Evolutionary conservation across 2,329 filamentous ascomycete genomes (phyloP).

Genomic region (Botrytis tulipae): DNA sequence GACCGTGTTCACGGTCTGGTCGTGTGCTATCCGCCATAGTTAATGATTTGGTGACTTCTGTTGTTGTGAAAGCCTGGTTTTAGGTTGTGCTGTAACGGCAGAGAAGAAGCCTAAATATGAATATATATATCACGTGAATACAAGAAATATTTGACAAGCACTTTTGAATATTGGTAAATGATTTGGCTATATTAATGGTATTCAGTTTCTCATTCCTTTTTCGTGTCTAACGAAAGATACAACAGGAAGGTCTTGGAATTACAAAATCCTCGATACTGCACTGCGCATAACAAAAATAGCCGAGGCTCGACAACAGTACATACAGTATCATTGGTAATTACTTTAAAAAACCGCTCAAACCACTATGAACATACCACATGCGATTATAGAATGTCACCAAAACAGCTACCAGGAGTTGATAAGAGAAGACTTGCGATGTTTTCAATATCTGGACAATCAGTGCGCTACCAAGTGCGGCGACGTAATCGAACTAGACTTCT

Average conservation of each 20-base stretch:
- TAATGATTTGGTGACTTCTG: not conserved
- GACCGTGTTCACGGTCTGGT: not conserved
- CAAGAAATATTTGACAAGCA: not conserved
- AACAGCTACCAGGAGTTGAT: not conserved
- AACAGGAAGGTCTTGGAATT: not conserved
- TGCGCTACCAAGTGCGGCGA: too few species aligned
- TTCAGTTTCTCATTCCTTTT: not conserved
- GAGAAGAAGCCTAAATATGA: not conserved
- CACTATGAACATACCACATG: not conserved
- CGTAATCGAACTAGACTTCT: too few species aligned
- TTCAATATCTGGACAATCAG: not conserved
- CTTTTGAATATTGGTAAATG: not conserved
- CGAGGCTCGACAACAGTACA: not conserved
- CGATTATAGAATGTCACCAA: not conserved
- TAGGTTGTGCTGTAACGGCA: not conserved
- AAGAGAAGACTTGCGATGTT: not conserved
- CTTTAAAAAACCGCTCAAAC: too few species aligned
- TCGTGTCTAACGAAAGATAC: not conserved
- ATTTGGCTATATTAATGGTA: not conserved
- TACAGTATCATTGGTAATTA: not conserved
- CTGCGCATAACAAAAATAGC: not conserved
- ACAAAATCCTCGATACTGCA: not conserved
- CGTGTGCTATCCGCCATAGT: conserved; percentile 19
- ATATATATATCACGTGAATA: not conserved
- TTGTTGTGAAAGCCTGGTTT: not conserved